These are phyloP conservation scores for Carex parvula DNA, from an alignment of 176 grass and related monocot genomes.

Conservation along the genomic window DNA sequence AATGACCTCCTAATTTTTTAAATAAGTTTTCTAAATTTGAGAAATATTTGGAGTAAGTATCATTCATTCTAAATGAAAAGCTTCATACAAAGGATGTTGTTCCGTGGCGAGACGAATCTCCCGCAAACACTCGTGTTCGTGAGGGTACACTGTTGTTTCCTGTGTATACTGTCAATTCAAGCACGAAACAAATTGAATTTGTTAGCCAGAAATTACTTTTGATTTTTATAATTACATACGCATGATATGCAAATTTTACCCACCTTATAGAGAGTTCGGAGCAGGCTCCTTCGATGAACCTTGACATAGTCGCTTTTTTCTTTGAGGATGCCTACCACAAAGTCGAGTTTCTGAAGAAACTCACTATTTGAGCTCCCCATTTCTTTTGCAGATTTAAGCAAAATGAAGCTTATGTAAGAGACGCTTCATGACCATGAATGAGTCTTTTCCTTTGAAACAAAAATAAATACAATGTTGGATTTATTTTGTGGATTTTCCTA, in stretches of 20 bases:
- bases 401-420: no score
- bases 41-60: background rate
- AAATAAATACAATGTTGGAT: no score
- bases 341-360: background rate
- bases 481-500: no score
- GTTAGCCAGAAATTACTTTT: background rate
- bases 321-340: background rate
- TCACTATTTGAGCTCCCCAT: background rate
- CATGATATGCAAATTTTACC: background rate
- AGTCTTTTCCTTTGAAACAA: no score
- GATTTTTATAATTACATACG: background rate
- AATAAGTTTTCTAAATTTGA: background rate
- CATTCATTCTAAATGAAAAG: background rate
- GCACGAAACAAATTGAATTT: background rate
- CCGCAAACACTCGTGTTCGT: conserved; percentile 56
- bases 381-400: background rate
- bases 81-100: conserved; percentile 39
- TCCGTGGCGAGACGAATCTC: conserved; percentile 60
- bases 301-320: conserved; percentile 18
- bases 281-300: conserved; percentile 54
- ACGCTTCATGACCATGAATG: no score
- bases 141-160: conserved; percentile 56
- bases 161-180: conserved; percentile 45
- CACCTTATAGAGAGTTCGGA: conserved; percentile 57
- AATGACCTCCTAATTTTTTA: background rate